A percentile compares a stretch with the other conserved stretches of the same genome.
Evolutionary conservation across 2,329 filamentous ascomycete genomes (phyloP).

Genomic region (Mycosphaerella arachidis): DNA sequence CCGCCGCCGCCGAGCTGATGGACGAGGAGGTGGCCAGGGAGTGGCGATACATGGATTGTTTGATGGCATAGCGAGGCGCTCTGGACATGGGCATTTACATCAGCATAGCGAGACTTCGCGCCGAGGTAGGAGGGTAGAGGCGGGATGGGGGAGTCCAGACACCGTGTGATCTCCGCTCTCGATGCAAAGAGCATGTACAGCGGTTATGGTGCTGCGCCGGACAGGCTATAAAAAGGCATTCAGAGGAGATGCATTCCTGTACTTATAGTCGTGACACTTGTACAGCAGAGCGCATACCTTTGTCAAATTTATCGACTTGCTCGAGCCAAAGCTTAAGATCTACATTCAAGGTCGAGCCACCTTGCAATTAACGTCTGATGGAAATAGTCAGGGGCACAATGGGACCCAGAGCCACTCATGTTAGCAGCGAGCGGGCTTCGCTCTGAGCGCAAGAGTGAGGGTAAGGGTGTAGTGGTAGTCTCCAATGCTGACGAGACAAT

Average conservation of each 20-base stretch:
- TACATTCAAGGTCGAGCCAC: no score
- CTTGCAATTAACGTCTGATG: no score
- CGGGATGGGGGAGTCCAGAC: background rate
- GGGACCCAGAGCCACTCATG: no score
- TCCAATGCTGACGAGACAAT: no score
- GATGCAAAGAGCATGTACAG: background rate
- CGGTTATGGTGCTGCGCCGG: background rate
- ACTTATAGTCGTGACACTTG: background rate
- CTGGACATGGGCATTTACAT: slow-evolving; percentile 13
- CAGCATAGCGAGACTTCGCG: slow-evolving; percentile 8
- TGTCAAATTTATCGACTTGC: background rate
- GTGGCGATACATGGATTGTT: slow-evolving; percentile 11
- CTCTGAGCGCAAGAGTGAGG: no score
- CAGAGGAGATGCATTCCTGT: background rate
- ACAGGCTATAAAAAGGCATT: background rate
- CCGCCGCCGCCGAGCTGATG: slow-evolving; percentile 16
- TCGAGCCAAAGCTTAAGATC: no score
- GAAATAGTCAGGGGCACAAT: no score
- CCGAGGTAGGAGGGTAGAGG: background rate
- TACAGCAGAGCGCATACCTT: background rate
- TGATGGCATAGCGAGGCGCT: slow-evolving; percentile 30
- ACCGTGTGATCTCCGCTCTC: slow-evolving; percentile 14
- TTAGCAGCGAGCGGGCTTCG: no score
- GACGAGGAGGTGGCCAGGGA: background rate
- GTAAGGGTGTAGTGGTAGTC: no score